phyloP scores from a whole-genome alignment of 164 flowering plant genomes.

The Malania oleifera region DNA sequence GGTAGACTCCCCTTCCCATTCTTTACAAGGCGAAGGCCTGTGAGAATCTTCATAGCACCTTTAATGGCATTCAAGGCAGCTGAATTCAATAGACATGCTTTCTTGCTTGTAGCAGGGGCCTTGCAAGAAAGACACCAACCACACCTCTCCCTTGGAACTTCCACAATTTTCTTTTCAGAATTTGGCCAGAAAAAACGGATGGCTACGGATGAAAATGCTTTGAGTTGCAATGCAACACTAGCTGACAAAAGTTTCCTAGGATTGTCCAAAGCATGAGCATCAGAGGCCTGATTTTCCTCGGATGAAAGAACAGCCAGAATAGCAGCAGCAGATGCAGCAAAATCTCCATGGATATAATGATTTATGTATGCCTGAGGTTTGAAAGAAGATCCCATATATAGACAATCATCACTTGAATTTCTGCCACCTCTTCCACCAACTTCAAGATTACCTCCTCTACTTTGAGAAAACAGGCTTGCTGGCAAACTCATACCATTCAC shows the following conservation, averaged over 20 bases:
- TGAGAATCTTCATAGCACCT: conserved; percentile 48
- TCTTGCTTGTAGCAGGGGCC: conserved; percentile 49
- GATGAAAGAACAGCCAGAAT: conserved; percentile 58
- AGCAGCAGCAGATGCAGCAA: conserved; percentile 93
- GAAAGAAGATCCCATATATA: conserved; percentile 49
- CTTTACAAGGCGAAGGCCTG: conserved; percentile 43
- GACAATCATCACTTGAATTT: conserved; percentile 13
- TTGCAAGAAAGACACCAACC: conserved; percentile 93
- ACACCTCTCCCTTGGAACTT: conserved; percentile 93
- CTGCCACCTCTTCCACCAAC: conserved; percentile 20
- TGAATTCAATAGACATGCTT: conserved; percentile 78
- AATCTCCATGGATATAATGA: conserved; percentile 73
- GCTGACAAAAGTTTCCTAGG: conserved; percentile 47
- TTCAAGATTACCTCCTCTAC: conserved; percentile 13
- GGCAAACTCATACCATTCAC: conserved; percentile 17
- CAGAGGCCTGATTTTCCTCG: conserved; percentile 54
- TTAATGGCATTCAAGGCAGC: conserved; percentile 64
- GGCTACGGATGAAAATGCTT: conserved; percentile 72
- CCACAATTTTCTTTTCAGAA: conserved; percentile 70
- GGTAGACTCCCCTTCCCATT: conserved; percentile 54
- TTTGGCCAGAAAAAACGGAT: conserved; percentile 86
- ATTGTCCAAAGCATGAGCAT: conserved; percentile 34
- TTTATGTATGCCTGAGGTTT: conserved; percentile 62
- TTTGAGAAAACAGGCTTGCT: conserved; percentile 14
- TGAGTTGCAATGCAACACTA: conserved; percentile 49